A percentile compares a stretch with the other conserved stretches of the same genome.
These are phyloP conservation scores for Ophiocordyceps camponoti-floridani DNA, from an alignment of 2,329 filamentous ascomycete species.

Conservation along the genomic window DNA sequence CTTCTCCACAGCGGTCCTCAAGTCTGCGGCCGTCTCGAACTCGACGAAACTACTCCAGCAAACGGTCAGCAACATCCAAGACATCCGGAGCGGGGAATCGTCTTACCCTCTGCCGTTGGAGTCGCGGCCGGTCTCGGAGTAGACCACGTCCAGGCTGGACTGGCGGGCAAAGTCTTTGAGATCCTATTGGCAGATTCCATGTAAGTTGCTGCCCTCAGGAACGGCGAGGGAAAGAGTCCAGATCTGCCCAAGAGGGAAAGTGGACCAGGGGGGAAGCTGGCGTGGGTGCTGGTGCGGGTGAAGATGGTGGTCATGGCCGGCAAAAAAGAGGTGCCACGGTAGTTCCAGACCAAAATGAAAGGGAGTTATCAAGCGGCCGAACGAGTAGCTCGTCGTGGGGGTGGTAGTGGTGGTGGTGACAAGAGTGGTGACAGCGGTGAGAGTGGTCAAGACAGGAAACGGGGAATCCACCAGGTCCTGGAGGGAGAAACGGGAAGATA, in stretches of 20 bases:
- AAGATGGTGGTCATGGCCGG: slow-evolving; percentile 1
- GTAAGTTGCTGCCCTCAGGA: slow-evolving; percentile 60
- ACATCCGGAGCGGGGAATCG: neutral
- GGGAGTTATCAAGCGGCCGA: slow-evolving; percentile 1
- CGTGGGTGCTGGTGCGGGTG: neutral
- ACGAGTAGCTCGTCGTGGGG: slow-evolving; percentile 10
- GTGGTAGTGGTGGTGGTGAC: no score
- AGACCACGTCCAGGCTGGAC: slow-evolving; percentile 93
- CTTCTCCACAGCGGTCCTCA: slow-evolving; percentile 85
- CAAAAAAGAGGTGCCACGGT: slow-evolving; percentile 7
- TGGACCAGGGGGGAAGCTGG: neutral
- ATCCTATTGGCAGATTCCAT: slow-evolving; percentile 73
- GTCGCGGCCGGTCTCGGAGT: slow-evolving; percentile 87
- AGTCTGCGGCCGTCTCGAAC: slow-evolving; percentile 81
- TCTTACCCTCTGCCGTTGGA: slow-evolving; percentile 79
- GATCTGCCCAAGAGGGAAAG: slow-evolving; percentile 13
- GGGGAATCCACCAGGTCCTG: slow-evolving; percentile 21
- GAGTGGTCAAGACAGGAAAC: slow-evolving; percentile 9
- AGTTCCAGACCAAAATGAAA: slow-evolving; percentile 7
- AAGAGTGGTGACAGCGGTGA: neutral
- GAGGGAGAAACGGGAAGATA: slow-evolving; percentile 39
- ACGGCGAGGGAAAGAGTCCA: slow-evolving; percentile 10
- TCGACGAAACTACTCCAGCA: slow-evolving; percentile 65
- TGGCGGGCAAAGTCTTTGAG: slow-evolving; percentile 98
- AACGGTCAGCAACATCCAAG: slow-evolving; percentile 1